A percentile compares a stretch with the other conserved stretches of the same genome.
Evolutionary conservation across 2,329 filamentous ascomycete species (phyloP).

Genomic region (Sclerotinia trifoliorum): DNA sequence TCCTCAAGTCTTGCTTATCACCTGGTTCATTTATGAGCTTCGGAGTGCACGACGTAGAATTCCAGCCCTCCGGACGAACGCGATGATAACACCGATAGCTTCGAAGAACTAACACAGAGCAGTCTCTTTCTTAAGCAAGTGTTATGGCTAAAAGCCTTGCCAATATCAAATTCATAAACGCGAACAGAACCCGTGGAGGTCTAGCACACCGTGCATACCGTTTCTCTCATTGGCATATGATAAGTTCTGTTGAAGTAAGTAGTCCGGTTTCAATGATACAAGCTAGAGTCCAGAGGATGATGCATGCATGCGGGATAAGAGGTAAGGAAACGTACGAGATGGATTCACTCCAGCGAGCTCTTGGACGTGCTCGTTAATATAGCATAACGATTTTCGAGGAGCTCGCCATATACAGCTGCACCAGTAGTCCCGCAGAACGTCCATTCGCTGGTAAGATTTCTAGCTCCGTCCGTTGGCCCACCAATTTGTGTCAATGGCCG

Average conservation of each 20-base stretch:
- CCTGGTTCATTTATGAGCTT: neutral
- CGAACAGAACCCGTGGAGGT: neutral
- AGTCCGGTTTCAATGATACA: no score
- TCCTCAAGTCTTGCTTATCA: no score
- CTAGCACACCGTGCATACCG: neutral
- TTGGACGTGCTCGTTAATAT: neutral
- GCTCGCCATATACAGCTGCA: neutral
- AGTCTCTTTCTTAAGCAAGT: neutral
- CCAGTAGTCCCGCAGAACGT: no score
- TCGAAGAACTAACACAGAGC: neutral
- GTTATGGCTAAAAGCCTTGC: neutral
- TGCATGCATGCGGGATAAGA: neutral
- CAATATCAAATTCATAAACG: neutral
- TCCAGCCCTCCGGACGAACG: neutral
- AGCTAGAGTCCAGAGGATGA: neutral
- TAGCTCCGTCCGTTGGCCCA: neutral
- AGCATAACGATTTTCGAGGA: neutral
- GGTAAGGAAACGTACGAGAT: neutral
- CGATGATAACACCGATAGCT: neutral
- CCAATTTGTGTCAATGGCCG: no score
- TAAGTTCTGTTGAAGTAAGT: no score
- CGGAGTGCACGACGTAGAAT: neutral
- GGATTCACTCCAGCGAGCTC: neutral
- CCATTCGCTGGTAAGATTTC: no score
- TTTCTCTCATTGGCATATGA: neutral